Evolutionary conservation across 1,284 basidiomycete species (phyloP).

Genomic region (Mrakiaceae sp.): DNA sequence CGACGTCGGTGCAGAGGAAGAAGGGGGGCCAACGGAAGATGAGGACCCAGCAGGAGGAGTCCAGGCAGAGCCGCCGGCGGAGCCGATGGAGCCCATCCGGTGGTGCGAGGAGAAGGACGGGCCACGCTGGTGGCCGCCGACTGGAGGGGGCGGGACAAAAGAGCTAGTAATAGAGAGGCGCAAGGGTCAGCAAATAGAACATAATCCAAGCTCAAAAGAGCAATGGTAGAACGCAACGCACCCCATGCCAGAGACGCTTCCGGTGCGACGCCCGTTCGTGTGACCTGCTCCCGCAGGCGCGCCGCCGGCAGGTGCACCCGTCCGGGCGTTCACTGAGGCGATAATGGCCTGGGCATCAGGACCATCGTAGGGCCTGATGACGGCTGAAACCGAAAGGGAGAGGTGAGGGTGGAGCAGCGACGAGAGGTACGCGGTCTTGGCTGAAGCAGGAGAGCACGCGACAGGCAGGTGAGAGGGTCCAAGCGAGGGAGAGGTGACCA

Average conservation of each 20-base stretch:
- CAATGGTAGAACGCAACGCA: neutral
- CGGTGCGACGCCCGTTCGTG: neutral
- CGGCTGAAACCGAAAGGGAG: constrained; percentile 50
- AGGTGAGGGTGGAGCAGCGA: constrained; percentile 71
- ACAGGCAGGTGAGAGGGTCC: neutral
- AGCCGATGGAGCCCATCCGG: constrained; percentile 14
- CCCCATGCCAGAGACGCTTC: neutral
- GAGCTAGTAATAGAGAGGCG: neutral
- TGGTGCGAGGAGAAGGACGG: neutral
- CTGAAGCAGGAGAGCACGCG: constrained; percentile 34
- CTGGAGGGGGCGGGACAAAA: neutral
- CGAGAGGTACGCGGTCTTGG: constrained; percentile 87
- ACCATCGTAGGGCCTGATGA: constrained; percentile 83
- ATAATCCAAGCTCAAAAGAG: neutral
- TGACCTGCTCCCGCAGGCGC: neutral
- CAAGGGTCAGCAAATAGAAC: neutral
- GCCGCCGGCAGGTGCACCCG: neutral
- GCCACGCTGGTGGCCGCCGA: neutral
- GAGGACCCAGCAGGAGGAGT: neutral
- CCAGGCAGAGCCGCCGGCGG: neutral
- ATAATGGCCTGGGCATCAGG: constrained; percentile 86
- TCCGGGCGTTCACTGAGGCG: constrained; percentile 12
- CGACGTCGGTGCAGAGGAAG: no score
- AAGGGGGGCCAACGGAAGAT: no score
- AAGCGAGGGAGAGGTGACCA: constrained; percentile 2